phyloP scores from a whole-genome alignment of 2,329 filamentous ascomycete genomes.

The Penicillium sp. region DNA sequence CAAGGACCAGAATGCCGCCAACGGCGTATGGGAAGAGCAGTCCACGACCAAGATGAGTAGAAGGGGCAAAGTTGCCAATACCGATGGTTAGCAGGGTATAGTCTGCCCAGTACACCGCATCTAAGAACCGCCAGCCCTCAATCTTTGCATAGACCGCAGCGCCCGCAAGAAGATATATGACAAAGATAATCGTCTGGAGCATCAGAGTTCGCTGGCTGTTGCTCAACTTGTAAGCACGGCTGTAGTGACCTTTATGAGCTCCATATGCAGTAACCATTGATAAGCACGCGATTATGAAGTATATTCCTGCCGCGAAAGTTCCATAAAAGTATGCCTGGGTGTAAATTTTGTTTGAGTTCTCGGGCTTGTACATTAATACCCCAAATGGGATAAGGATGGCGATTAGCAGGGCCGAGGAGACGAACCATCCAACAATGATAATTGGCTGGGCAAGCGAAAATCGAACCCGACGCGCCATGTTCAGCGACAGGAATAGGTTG shows the following conservation, averaged over 20 bases:
- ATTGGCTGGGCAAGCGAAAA: slow-evolving; percentile 60
- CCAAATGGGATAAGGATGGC: slow-evolving; percentile 51
- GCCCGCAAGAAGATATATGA: slow-evolving; percentile 42
- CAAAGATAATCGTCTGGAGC: slow-evolving; percentile 45
- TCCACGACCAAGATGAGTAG: slow-evolving; percentile 34
- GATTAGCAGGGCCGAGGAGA: slow-evolving; percentile 56
- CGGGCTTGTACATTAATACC: slow-evolving; percentile 39
- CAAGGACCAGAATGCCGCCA: slow-evolving; percentile 37
- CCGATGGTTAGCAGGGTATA: slow-evolving; percentile 39
- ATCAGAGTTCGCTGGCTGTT: slow-evolving; percentile 55
- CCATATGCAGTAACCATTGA: slow-evolving; percentile 58
- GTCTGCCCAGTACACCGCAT: slow-evolving; percentile 38
- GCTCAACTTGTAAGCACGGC: slow-evolving; percentile 57
- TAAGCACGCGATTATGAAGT: slow-evolving; percentile 56
- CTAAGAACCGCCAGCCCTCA: slow-evolving; percentile 37
- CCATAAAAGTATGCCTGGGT: slow-evolving; percentile 62
- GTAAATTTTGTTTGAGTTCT: slow-evolving; percentile 46
- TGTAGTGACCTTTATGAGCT: slow-evolving; percentile 54
- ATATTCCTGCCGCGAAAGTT: slow-evolving; percentile 57
- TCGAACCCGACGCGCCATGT: slow-evolving; percentile 57
- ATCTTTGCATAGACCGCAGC: slow-evolving; percentile 38
- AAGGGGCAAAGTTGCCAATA: slow-evolving; percentile 33
- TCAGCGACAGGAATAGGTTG: slow-evolving; percentile 57
- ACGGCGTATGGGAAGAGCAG: slow-evolving; percentile 38
- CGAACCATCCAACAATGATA: slow-evolving; percentile 60